Conservation (phyloP, 257 asterid species). For the Nicotiana obtusifolia region DNA sequence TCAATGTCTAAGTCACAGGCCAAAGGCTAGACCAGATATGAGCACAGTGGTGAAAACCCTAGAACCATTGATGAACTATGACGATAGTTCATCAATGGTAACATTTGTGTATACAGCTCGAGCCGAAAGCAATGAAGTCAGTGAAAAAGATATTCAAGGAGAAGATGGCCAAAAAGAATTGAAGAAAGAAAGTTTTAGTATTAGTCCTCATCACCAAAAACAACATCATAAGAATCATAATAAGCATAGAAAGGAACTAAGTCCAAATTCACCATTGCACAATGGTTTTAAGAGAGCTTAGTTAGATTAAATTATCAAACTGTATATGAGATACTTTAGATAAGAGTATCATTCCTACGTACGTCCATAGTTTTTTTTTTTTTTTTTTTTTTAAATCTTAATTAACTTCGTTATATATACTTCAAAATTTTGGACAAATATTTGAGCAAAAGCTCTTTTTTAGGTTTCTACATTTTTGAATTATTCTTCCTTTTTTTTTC, state of each 20-base stretch:
- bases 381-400: not conserved
- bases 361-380: not conserved
- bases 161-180: not conserved
- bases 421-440: not conserved
- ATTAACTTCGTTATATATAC: not conserved
- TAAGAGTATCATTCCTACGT: not conserved
- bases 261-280: conserved; percentile 31
- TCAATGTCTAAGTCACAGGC: conserved; percentile 70
- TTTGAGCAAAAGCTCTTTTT: not conserved
- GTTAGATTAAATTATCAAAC: not conserved
- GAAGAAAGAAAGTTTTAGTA: conserved; percentile 17
- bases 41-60: conserved; percentile 42
- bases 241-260: conserved; percentile 12
- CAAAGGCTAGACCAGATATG: conserved; percentile 64
- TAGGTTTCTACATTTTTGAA: not conserved
- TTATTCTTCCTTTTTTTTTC: not conserved
- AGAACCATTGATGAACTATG: conserved; percentile 46
- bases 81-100: conserved; percentile 30
- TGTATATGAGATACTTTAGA: conserved; percentile 3
- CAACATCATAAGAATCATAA: conserved; percentile 20
- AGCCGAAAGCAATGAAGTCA: conserved; percentile 1
- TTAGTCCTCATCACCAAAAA: conserved; percentile 16
- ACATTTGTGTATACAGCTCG: conserved; percentile 67
- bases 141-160: conserved; percentile 6
- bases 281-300: conserved; percentile 24